Base-by-base conservation (phyloP, 2,329 filamentous ascomycete genomes). In the Diaporthe nobilis region DNA sequence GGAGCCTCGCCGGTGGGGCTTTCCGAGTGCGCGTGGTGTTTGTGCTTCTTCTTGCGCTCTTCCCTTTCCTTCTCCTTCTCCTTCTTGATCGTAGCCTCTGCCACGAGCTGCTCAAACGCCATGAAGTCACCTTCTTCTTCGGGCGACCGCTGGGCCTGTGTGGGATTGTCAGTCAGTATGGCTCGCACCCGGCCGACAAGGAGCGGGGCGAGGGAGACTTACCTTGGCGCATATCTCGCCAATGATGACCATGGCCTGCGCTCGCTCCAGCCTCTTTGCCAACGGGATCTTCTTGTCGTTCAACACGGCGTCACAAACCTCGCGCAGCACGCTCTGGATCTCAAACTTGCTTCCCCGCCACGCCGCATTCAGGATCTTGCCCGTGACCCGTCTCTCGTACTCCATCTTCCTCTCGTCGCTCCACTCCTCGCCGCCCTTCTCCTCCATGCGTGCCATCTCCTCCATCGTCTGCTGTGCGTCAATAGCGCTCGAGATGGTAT, bases 111-210 rank as follows among this genome's bases (percentile, higher is more conserved):
- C 84, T 99, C 97, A 80, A 99, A 99, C 22, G 96, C 96, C 91
- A 99, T 97, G 86, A 98, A 98, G 81, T 98, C 97, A 78, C 97
- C 96, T 85, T 99, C 97, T 87, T 99, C 97, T 78, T 99, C 97
- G 57, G 96, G 94, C 73, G 96, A 94, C 77, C 97, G 93, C 84
- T 94, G 90, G 55, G 96, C 95, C 96, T 98, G 79, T 65, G 51
- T 75, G 77, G 73, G 77, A 53, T 72, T 79, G 51, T 73, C 34
- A 80, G 58, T 73, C 28, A 80, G 55, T 22, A 73, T 34, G 39
- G 31, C 37, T 63, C 31, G 37, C 60, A 47, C 2, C 42, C 17
- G n/a, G 58, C 60, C 37, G 25, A 34, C 34, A 17, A 15, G 25
- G 49, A 17, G 44, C 12, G 25, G 31, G 17, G 47, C 12, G 37